phyloP scores from a whole-genome alignment of 2,329 filamentous ascomycete genomes.

The Phialocephala sp. region DNA sequence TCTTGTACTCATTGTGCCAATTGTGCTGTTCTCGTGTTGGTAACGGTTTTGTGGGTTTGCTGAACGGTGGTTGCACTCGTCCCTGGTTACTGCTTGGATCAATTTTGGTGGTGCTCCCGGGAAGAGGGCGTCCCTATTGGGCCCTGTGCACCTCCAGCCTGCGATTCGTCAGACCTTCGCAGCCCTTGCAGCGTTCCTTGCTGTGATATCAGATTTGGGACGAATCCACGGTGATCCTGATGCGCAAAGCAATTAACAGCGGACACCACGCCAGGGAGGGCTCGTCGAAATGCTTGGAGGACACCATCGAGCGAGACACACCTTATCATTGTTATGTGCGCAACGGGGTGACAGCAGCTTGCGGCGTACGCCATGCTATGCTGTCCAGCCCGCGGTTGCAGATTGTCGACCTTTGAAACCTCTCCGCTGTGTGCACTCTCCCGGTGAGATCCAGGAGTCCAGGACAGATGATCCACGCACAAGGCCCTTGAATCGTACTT shows the following conservation, averaged over 20 bases:
- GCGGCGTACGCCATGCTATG: neutral
- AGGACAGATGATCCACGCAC: slow-evolving; percentile 6
- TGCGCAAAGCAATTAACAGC: neutral
- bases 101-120: slow-evolving; percentile 3
- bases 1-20: neutral
- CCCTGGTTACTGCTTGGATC: slow-evolving; percentile 1
- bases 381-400: slow-evolving; percentile 2
- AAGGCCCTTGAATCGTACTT: slow-evolving; percentile 16
- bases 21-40: slow-evolving; percentile 1
- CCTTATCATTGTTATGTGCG: neutral
- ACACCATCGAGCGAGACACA: neutral
- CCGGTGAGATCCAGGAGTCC: neutral
- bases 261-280: neutral
- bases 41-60: neutral
- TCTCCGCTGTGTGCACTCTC: neutral
- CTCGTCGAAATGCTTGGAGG: neutral
- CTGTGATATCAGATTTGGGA: slow-evolving; percentile 4
- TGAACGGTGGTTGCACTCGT: neutral
- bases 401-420: slow-evolving; percentile 12
- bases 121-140: neutral
- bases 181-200: neutral
- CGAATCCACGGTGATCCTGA: neutral
- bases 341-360: neutral
- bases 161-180: neutral
- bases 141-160: neutral